Conservation (phyloP, 2,329 filamentous ascomycete genomes). For the Claviceps pazoutovae region DNA sequence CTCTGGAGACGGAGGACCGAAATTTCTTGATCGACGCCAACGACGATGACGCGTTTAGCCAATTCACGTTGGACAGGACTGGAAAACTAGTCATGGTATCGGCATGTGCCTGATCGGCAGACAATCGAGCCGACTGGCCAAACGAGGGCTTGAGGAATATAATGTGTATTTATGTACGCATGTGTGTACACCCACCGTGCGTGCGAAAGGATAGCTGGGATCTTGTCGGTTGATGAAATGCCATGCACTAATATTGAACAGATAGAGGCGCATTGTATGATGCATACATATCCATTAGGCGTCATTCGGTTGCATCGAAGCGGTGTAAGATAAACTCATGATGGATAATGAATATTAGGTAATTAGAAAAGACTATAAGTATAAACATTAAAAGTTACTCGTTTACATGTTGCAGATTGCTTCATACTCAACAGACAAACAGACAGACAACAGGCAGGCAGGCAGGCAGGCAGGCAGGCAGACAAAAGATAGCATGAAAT, state of each 20-base stretch:
- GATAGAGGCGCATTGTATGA: no score
- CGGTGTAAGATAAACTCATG: no score
- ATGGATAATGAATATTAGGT: background rate
- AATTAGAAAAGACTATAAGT: background rate
- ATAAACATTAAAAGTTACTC: slow-evolving; percentile 1
- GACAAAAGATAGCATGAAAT: background rate
- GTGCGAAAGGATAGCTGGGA: no score
- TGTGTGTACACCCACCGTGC: no score
- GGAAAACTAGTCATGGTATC: slow-evolving; percentile 23
- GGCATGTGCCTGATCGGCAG: slow-evolving; percentile 11
- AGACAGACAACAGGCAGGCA: background rate
- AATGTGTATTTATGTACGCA: no score
- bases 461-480: background rate
- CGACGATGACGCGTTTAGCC: slow-evolving; percentile 29
- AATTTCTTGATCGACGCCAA: slow-evolving; percentile 23
- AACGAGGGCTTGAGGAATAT: no score
- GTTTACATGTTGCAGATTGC: slow-evolving; percentile 6
- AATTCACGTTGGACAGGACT: slow-evolving; percentile 25
- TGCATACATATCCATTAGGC: no score
- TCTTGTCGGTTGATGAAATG: no score
- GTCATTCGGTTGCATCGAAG: no score
- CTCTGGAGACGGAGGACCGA: slow-evolving; percentile 24
- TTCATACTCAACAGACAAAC: no score
- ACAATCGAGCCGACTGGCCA: no score
- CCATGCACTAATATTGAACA: no score